A percentile compares a stretch with the other conserved stretches of the same genome.
Conservation (phyloP, 495 filamentous ascomycete genomes). For the Friedmanniomyces simplex region DNA sequence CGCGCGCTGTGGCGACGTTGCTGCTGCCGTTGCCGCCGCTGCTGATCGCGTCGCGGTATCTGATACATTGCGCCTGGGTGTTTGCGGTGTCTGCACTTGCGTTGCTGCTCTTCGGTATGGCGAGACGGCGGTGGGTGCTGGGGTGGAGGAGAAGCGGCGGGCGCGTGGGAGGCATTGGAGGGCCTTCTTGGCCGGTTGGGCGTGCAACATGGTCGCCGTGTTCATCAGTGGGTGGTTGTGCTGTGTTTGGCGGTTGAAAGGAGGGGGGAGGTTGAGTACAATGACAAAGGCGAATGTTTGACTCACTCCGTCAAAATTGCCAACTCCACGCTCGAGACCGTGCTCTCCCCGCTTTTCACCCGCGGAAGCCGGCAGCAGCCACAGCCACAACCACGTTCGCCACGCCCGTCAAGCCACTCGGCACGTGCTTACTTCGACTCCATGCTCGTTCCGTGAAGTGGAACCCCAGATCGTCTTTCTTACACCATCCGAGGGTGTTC, state of each 20-base stretch:
- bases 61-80: conserved; percentile 15
- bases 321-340: not conserved
- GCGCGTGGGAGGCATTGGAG: conserved; percentile 17
- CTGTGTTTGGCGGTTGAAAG: not conserved
- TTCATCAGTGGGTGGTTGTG: not conserved
- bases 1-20: conserved; percentile 24
- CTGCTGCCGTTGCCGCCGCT: conserved; percentile 28
- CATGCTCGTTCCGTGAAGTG: too few species aligned
- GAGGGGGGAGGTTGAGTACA: not conserved
- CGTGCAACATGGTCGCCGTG: conserved; percentile 16
- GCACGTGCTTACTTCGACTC: too few species aligned
- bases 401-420: not conserved
- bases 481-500: too few species aligned
- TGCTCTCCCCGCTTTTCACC: not conserved
- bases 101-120: conserved; percentile 25
- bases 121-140: conserved; percentile 26
- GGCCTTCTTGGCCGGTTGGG: conserved; percentile 14
- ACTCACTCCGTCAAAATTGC: not conserved
- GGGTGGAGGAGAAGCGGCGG: conserved; percentile 19
- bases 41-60: conserved; percentile 26
- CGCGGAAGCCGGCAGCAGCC: not conserved
- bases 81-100: conserved; percentile 4
- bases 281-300: not conserved
- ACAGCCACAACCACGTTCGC: not conserved
- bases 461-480: too few species aligned